Percentiles rank a stretch among this genome's conserved stretches.
Evolutionary conservation across 768 basidiomycete species (phyloP).

Genomic region (Pholiota conissans): DNA sequence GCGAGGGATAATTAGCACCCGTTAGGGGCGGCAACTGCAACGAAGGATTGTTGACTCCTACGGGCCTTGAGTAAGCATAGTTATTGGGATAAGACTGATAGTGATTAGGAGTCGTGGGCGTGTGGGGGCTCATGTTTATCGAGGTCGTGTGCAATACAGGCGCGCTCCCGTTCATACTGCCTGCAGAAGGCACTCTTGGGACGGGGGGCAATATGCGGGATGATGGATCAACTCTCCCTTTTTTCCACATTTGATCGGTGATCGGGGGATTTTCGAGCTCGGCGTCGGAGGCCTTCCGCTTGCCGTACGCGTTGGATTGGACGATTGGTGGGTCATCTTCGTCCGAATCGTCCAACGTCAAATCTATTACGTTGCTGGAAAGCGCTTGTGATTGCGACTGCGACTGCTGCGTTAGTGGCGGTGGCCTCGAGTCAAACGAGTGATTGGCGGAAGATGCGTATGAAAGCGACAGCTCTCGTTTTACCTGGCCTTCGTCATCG

Average conservation of each 20-base stretch:
- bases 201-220: constrained; percentile 16
- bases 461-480: constrained; percentile 73
- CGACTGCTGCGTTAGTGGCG: constrained; percentile 20
- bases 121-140: constrained; percentile 19
- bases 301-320: constrained; percentile 33
- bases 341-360: constrained; percentile 66
- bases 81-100: constrained; percentile 21
- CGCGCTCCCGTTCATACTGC: constrained; percentile 10
- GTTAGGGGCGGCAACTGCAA: constrained; percentile 27
- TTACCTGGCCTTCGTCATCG: constrained; percentile 75
- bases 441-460: constrained; percentile 44
- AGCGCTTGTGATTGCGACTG: constrained; percentile 30
- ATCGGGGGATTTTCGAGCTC: constrained; percentile 45
- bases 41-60: constrained; percentile 10
- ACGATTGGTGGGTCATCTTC: constrained; percentile 63
- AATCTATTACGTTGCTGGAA: constrained; percentile 71
- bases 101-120: constrained; percentile 16
- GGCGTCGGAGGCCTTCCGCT: constrained; percentile 59
- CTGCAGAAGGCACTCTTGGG: constrained; percentile 11
- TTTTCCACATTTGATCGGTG: constrained; percentile 77
- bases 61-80: constrained; percentile 6
- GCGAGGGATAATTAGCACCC: constrained; percentile 13
- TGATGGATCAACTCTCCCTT: constrained; percentile 42
- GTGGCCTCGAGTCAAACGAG: constrained; percentile 29
- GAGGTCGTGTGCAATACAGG: constrained; percentile 14